Evolutionary conservation across 345 rosid genomes (phyloP).

Genomic region (Geranium rotundifolium): DNA sequence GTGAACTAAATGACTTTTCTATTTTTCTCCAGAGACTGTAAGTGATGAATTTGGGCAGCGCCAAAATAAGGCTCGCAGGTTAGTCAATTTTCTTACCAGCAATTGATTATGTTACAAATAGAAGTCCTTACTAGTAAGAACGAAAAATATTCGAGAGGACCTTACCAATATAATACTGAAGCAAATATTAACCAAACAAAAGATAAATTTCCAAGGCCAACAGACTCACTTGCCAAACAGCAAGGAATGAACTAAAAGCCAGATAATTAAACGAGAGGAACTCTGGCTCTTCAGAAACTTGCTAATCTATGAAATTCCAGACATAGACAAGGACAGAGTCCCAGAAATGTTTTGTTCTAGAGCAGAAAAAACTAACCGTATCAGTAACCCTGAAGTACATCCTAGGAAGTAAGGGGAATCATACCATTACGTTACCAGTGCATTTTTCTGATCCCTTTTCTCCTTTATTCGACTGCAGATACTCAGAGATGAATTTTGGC

Average conservation of each 20-base stretch:
- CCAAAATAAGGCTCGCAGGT: conserved; percentile 52
- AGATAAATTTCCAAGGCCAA: too few relatives aligned
- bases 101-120: too few relatives aligned
- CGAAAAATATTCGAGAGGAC: too few relatives aligned
- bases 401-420: conserved; percentile 11
- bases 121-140: too few relatives aligned
- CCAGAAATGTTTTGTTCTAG: not conserved
- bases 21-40: conserved; percentile 24
- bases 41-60: conserved; percentile 49
- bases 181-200: too few relatives aligned
- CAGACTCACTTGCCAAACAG: too few relatives aligned
- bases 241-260: too few relatives aligned
- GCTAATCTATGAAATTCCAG: too few relatives aligned
- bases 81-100: conserved; percentile 12
- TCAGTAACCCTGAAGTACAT: not conserved
- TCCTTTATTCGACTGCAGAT: conserved; percentile 27
- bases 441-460: not conserved
- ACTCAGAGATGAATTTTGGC: conserved; percentile 71
- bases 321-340: conserved; percentile 4
- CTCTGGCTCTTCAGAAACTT: too few relatives aligned
- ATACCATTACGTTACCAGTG: not conserved
- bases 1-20: not conserved
- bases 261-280: too few relatives aligned
- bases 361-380: conserved; percentile 11
- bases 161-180: too few relatives aligned